Evolutionary conservation across 1,284 basidiomycete genomes (phyloP).

Genomic region (Mycena citricolor): DNA sequence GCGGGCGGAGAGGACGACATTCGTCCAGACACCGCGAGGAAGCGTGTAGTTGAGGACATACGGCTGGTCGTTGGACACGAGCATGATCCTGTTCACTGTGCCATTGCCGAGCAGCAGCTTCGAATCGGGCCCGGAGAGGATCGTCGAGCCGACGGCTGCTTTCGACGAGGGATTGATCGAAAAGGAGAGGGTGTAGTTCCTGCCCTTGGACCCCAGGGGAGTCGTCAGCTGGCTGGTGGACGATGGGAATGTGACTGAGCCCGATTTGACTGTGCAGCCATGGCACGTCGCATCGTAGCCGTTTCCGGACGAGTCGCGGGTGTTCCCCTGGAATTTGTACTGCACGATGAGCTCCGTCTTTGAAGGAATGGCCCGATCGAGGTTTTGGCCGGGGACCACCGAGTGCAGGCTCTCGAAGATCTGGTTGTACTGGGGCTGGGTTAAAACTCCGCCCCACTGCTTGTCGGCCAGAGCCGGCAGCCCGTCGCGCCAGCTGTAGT

Average conservation of each 20-base stretch:
- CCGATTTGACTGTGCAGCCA: slow-evolving; percentile 10
- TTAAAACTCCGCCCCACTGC: slow-evolving; percentile 21
- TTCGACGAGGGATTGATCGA: slow-evolving; percentile 21
- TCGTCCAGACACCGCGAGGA: slow-evolving; percentile 15
- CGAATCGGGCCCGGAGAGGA: slow-evolving; percentile 20
- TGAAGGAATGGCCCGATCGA: slow-evolving; percentile 17
- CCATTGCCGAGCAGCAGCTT: slow-evolving; percentile 20
- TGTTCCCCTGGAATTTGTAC: slow-evolving; percentile 11
- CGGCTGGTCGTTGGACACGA: slow-evolving; percentile 15
- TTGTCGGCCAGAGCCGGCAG: slow-evolving; percentile 23
- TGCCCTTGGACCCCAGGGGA: slow-evolving; percentile 35
- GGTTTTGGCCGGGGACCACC: slow-evolving; percentile 20
- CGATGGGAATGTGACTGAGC: slow-evolving; percentile 10
- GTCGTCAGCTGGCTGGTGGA: slow-evolving; percentile 24
- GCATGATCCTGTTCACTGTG: slow-evolving; percentile 10
- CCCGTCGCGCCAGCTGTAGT: slow-evolving; percentile 20
- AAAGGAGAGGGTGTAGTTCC: slow-evolving; percentile 34
- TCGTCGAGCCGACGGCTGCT: slow-evolving; percentile 9
- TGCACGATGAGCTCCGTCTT: slow-evolving; percentile 19
- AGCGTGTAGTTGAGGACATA: slow-evolving; percentile 22
- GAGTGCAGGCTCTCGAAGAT: slow-evolving; percentile 17
- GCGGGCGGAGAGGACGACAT: slow-evolving; percentile 15
- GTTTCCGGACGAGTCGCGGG: slow-evolving; percentile 17
- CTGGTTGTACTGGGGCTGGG: slow-evolving; percentile 15
- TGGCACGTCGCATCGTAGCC: slow-evolving; percentile 19